Conservation (phyloP, 2,329 filamentous ascomycete genomes). For the Epichloe hybrida region DNA sequence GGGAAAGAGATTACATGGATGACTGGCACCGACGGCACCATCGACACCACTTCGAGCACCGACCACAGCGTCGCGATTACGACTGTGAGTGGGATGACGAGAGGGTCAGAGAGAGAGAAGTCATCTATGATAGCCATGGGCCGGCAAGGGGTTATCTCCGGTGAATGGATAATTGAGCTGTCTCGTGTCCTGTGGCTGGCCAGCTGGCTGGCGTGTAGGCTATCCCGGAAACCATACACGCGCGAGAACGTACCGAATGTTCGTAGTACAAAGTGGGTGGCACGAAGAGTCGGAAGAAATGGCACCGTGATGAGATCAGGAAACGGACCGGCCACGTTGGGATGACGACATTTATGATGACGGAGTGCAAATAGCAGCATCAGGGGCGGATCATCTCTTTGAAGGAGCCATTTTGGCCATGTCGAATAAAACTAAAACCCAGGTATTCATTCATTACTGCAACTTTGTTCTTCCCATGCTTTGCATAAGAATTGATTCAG, state of each 20-base stretch:
- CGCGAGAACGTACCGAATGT: background rate
- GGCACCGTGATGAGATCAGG: background rate
- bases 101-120: constrained; percentile 52
- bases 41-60: constrained; percentile 19
- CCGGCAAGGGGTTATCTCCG: constrained; percentile 16
- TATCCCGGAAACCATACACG: background rate
- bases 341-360: background rate
- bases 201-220: too few species aligned
- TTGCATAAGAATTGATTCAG: background rate
- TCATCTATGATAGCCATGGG: constrained; percentile 42
- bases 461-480: background rate
- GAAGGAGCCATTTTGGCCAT: too few species aligned
- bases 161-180: constrained; percentile 3
- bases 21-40: constrained; percentile 32
- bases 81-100: constrained; percentile 42
- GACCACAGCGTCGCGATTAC: constrained; percentile 12
- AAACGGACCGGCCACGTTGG: background rate
- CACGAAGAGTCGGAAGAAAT: background rate
- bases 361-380: background rate
- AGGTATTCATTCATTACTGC: background rate
- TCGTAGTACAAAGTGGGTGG: too few species aligned
- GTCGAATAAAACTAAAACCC: too few species aligned
- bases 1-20: constrained; percentile 44
- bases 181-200: background rate
- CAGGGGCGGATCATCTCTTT: too few species aligned